These are phyloP conservation scores for Dictyostelium discoideum DNA, from an alignment of 78 protist genomes.

Conservation along the genomic window DNA sequence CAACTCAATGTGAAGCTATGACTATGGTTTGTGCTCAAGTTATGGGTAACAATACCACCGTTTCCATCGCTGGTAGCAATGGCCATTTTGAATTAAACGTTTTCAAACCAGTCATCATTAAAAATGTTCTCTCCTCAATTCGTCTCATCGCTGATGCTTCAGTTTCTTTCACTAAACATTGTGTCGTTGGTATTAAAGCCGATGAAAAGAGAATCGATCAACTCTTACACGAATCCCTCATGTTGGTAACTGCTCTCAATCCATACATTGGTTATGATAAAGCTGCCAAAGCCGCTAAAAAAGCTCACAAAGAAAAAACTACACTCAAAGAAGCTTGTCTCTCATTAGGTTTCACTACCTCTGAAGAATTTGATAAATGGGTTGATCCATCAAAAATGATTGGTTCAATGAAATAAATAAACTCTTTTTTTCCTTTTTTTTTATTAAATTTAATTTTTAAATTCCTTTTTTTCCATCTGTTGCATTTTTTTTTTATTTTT, in stretches of 20 bases:
- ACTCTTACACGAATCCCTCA: constrained; percentile 87
- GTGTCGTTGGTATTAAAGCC: constrained; percentile 93
- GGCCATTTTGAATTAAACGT: constrained; percentile 98
- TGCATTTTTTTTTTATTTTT: too few relatives aligned
- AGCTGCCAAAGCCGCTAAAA: constrained; percentile 90
- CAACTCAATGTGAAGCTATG: constrained; percentile 97
- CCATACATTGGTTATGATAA: constrained; percentile 98
- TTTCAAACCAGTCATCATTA: constrained; percentile 95
- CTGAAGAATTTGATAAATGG: constrained; percentile 89
- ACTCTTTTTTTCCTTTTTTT: neutral
- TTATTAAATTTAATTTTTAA: too few relatives aligned
- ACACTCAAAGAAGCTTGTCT: constrained; percentile 92
- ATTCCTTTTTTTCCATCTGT: too few relatives aligned
- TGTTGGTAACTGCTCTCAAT: constrained; percentile 98
- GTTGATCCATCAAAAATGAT: constrained; percentile 90
- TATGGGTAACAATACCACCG: constrained; percentile 95
- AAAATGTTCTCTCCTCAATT: constrained; percentile 89
- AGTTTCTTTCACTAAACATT: constrained; percentile 84
- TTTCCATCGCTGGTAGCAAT: constrained; percentile 93
- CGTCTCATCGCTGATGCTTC: constrained; percentile 90
- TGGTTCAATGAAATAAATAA: neutral
- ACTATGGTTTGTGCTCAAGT: constrained; percentile 98
- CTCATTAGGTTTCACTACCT: constrained; percentile 83
- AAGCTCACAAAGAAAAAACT: constrained; percentile 88
- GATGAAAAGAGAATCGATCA: constrained; percentile 84